These are phyloP conservation scores for Acer campestre DNA, from an alignment of 345 rosid species.

Conservation along the genomic window DNA sequence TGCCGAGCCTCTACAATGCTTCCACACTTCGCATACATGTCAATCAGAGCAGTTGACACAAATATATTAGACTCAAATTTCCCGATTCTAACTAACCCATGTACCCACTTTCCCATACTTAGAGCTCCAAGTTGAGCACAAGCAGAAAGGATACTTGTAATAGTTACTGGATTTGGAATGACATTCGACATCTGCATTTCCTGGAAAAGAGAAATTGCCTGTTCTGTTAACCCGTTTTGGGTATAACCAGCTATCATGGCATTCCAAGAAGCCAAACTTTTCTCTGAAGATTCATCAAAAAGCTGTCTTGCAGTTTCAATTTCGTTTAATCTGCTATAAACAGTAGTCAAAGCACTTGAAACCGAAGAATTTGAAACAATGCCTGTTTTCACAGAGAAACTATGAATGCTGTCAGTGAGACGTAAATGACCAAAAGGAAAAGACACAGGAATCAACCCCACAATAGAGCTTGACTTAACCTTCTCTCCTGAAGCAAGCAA, in stretches of 20 bases:
- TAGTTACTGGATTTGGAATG: slow-evolving; percentile 63
- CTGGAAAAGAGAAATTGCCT: slow-evolving; percentile 64
- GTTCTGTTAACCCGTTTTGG: slow-evolving; percentile 72
- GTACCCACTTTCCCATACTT: slow-evolving; percentile 76
- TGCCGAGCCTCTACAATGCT: slow-evolving; percentile 61
- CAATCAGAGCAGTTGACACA: slow-evolving; percentile 76
- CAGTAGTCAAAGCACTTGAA: slow-evolving; percentile 66
- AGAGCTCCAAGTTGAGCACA: slow-evolving; percentile 77
- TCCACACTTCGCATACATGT: slow-evolving; percentile 88
- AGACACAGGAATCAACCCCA: slow-evolving; percentile 64
- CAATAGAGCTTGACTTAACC: slow-evolving; percentile 61
- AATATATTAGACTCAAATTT: slow-evolving; percentile 58
- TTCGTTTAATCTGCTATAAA: slow-evolving; percentile 63
- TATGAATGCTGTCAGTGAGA: slow-evolving; percentile 55
- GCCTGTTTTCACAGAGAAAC: slow-evolving; percentile 53
- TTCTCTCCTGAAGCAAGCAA: slow-evolving; percentile 47
- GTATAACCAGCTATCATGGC: slow-evolving; percentile 85
- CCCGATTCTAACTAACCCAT: slow-evolving; percentile 48
- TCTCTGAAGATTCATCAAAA: slow-evolving; percentile 58
- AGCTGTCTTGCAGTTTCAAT: slow-evolving; percentile 52
- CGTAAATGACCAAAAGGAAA: slow-evolving; percentile 59
- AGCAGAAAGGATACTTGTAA: slow-evolving; percentile 75
- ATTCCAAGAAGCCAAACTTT: slow-evolving; percentile 79
- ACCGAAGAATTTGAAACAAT: slow-evolving; percentile 50
- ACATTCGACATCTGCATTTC: slow-evolving; percentile 58